Conservation (phyloP, 805 yeast species). For the Lachancea thermotolerans region DNA sequence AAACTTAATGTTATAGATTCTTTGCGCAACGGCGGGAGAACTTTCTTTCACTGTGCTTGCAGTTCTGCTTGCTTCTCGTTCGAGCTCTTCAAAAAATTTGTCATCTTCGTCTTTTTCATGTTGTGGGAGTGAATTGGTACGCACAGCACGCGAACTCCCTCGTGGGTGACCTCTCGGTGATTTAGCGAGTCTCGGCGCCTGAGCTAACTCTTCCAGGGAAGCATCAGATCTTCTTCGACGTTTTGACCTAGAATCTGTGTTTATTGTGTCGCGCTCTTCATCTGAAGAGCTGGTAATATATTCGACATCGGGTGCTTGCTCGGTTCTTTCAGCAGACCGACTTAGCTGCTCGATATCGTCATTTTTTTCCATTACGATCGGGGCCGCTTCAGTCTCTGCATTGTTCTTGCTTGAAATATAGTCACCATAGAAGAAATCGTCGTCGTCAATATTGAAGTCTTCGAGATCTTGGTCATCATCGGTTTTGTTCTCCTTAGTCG, state of each 20-base stretch:
- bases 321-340: not conserved
- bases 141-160: too few species aligned
- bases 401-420: conserved; percentile 1
- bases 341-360: not conserved
- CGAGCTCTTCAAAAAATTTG: conserved; percentile 20
- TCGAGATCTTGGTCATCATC: conserved; percentile 1
- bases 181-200: not conserved
- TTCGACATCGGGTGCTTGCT: not conserved
- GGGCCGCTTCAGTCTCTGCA: not conserved
- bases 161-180: not conserved
- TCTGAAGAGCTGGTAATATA: not conserved
- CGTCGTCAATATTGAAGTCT: conserved; percentile 6
- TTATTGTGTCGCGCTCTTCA: not conserved
- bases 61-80: conserved; percentile 11
- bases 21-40: not conserved
- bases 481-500: not conserved
- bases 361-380: not conserved
- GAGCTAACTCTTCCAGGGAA: not conserved
- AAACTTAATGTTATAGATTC: conserved; percentile 20
- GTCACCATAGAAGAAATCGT: conserved; percentile 9
- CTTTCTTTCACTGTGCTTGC: conserved; percentile 6
- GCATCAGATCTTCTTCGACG: not conserved
- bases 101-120: conserved; percentile 19
- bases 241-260: not conserved
- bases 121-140: not conserved